These are phyloP conservation scores for Moricandia moricandioides DNA, from an alignment of 345 rosid genomes.

Conservation along the genomic window DNA sequence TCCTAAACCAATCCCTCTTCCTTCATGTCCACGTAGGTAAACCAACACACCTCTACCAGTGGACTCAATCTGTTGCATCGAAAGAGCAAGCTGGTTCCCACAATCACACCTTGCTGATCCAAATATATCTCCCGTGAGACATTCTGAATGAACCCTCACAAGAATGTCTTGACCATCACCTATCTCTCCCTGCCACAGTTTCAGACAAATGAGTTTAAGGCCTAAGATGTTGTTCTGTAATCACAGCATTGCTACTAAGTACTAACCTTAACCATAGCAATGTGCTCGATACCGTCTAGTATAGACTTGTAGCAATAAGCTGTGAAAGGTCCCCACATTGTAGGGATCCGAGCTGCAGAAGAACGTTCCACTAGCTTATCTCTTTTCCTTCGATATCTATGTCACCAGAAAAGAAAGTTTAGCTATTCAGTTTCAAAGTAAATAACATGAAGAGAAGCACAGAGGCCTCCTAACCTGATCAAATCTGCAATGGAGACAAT, in stretches of 20 bases:
- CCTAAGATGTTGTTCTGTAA: background rate
- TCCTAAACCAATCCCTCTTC: constrained; percentile 89
- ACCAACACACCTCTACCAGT: constrained; percentile 71
- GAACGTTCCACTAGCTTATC: constrained; percentile 73
- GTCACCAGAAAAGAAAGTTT: constrained; percentile 17
- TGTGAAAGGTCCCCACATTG: constrained; percentile 91
- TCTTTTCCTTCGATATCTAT: constrained; percentile 83
- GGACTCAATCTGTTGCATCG: constrained; percentile 81
- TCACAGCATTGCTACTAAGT: constrained; percentile 42
- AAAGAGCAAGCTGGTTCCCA: constrained; percentile 71
- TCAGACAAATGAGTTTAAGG: background rate
- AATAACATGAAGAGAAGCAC: background rate
- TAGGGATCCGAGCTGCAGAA: constrained; percentile 78
- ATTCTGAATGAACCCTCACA: constrained; percentile 77
- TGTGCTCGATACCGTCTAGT: constrained; percentile 92
- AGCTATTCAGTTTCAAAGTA: background rate
- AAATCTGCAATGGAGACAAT: constrained; percentile 74
- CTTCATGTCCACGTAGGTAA: constrained; percentile 87
- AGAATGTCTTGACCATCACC: constrained; percentile 81
- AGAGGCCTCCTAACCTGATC: constrained; percentile 49
- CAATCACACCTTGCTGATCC: constrained; percentile 82
- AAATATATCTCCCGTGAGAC: constrained; percentile 82
- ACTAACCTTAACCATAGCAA: constrained; percentile 97
- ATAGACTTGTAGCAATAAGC: constrained; percentile 75
- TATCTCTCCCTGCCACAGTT: constrained; percentile 54